These are phyloP conservation scores for Exserohilum rostratum DNA, from an alignment of 2,329 filamentous ascomycete species.

Conservation along the genomic window DNA sequence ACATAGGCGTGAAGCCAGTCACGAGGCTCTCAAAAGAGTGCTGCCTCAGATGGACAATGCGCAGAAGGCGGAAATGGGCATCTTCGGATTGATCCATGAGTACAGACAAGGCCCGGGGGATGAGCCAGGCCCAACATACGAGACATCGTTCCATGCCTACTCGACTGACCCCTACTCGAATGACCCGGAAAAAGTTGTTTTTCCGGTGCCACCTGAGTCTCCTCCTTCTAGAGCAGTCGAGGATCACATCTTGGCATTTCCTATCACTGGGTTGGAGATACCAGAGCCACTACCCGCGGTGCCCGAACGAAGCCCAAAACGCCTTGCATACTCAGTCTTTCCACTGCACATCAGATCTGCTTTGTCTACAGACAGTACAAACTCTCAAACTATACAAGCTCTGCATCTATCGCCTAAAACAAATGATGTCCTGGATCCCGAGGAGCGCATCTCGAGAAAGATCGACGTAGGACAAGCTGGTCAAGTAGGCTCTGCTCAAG, in stretches of 20 bases:
- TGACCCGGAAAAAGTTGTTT: conserved; percentile 17
- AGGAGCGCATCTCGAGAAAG: conserved; percentile 14
- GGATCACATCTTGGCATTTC: conserved; percentile 21
- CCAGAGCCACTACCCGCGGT: conserved; percentile 27
- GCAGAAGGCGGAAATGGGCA: conserved; percentile 28
- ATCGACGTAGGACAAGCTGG: conserved; percentile 20
- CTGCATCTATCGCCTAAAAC: conserved; percentile 32
- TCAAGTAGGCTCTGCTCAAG: conserved; percentile 23
- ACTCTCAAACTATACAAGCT: conserved; percentile 29
- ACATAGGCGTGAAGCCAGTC: conserved; percentile 30
- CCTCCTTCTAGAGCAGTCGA: conserved; percentile 4
- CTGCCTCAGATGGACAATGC: conserved; percentile 33
- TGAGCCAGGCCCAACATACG: conserved; percentile 17
- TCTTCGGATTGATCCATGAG: conserved; percentile 37
- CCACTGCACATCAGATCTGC: conserved; percentile 17
- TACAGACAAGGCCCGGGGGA: conserved; percentile 37
- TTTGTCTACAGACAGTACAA: conserved; percentile 28
- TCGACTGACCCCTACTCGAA: conserved; percentile 22
- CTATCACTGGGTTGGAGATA: conserved; percentile 23
- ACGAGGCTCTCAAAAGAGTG: conserved; percentile 25
- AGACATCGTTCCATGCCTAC: conserved; percentile 11
- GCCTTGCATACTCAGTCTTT: conserved; percentile 26
- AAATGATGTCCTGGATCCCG: conserved; percentile 14
- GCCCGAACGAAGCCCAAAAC: conserved; percentile 33
- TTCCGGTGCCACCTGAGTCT: conserved; percentile 17